Percentiles rank a stretch among this genome's conserved stretches.
Conservation (phyloP, 2,329 filamentous ascomycete genomes). For the Nemania sp. region DNA sequence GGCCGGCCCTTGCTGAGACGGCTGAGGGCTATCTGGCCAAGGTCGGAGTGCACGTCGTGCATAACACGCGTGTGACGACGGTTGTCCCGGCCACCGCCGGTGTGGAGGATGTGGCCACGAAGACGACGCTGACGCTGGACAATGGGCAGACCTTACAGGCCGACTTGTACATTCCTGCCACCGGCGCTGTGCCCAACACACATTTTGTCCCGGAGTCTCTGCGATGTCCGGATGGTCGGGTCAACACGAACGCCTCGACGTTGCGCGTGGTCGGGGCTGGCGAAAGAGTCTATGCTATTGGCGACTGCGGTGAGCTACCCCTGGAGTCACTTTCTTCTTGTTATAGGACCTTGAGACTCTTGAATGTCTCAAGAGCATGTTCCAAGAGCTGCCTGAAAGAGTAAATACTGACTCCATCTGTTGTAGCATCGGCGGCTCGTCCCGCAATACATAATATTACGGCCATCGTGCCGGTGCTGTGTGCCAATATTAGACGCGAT, state of each 20-base stretch:
- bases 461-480: constrained; percentile 46
- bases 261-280: constrained; percentile 41
- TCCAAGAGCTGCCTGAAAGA: no score
- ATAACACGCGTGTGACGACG: constrained; percentile 43
- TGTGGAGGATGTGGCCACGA: constrained; percentile 30
- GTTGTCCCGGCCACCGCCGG: constrained; percentile 41
- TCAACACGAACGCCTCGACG: constrained; percentile 43
- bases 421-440: constrained; percentile 44
- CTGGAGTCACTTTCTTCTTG: no score
- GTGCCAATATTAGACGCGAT: constrained; percentile 54
- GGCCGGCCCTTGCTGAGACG: constrained; percentile 42
- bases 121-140: constrained; percentile 43
- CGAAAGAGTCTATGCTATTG: constrained; percentile 50
- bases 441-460: constrained; percentile 49
- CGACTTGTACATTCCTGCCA: constrained; percentile 54
- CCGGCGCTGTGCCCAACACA: constrained; percentile 48
- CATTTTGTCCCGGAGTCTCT: constrained; percentile 41
- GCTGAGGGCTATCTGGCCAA: constrained; percentile 48
- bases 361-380: no score
- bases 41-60: constrained; percentile 52
- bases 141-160: constrained; percentile 45
- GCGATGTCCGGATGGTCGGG: constrained; percentile 41
- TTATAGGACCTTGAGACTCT: no score
- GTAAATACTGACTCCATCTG: no score
- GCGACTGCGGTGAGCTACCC: no score